phyloP scores from a whole-genome alignment of 2,329 filamentous ascomycete species.

The Drechslera avenae region DNA sequence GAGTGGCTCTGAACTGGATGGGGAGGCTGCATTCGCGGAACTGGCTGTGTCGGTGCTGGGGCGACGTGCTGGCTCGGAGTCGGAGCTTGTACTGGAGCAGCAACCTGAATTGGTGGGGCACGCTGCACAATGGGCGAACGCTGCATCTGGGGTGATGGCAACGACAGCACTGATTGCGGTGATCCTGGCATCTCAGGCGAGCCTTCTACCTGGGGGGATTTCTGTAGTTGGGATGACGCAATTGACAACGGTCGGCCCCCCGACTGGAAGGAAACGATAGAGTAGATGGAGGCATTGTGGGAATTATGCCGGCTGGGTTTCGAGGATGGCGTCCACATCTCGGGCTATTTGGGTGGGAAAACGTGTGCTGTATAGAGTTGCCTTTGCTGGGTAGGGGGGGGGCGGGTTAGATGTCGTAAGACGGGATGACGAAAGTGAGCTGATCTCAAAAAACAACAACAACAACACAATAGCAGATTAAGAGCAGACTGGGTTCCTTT shows the following conservation, averaged over 20 bases:
- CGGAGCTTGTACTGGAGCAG: too few relatives aligned
- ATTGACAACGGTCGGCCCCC: slow-evolving; percentile 27
- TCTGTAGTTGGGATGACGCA: slow-evolving; percentile 26
- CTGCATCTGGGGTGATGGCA: slow-evolving; percentile 28
- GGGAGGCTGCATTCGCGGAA: too few relatives aligned
- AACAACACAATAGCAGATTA: not conserved
- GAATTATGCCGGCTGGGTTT: slow-evolving; percentile 24
- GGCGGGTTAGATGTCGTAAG: not conserved
- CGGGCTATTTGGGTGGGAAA: slow-evolving; percentile 1
- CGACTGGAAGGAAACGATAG: slow-evolving; percentile 34
- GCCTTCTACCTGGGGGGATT: too few relatives aligned
- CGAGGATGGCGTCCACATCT: slow-evolving; percentile 40
- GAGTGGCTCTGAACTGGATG: slow-evolving; percentile 8
- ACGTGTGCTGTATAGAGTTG: too few relatives aligned
- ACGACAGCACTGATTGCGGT: not conserved
- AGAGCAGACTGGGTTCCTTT: slow-evolving; percentile 1
- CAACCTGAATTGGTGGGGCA: too few relatives aligned
- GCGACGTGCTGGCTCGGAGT: too few relatives aligned
- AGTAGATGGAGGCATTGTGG: slow-evolving; percentile 41
- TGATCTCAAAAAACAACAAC: not conserved
- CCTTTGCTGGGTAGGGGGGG: too few relatives aligned
- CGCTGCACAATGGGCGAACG: not conserved
- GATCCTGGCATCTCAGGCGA: too few relatives aligned
- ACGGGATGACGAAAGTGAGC: not conserved
- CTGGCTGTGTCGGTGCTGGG: too few relatives aligned